Evolutionary conservation across 202 grass and related monocot species (phyloP).

Genomic region (Elaeis oleifera): DNA sequence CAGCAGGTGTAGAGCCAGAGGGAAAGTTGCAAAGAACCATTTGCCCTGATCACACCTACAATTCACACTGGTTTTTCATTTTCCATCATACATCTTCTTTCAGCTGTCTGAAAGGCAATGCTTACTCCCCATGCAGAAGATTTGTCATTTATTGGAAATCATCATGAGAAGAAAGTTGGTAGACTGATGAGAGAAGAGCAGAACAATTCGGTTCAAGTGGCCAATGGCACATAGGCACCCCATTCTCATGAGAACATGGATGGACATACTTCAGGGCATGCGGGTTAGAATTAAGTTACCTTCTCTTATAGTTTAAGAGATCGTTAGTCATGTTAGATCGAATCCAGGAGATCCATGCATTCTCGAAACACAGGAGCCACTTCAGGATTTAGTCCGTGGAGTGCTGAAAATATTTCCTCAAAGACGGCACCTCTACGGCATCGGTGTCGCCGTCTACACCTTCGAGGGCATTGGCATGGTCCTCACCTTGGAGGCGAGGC

Average conservation of each 20-base stretch:
- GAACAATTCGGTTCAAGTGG: constrained; percentile 35
- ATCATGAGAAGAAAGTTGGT: constrained; percentile 44
- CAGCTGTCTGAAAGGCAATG: constrained; percentile 82
- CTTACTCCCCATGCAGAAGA: constrained; percentile 35
- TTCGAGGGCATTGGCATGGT: constrained; percentile 94
- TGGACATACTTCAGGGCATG: constrained; percentile 33
- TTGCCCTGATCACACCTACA: constrained; percentile 73
- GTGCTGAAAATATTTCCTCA: constrained; percentile 92
- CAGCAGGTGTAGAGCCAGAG: constrained; percentile 49
- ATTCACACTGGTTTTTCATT: constrained; percentile 91
- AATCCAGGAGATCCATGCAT: constrained; percentile 91
- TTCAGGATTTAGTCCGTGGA: constrained; percentile 90
- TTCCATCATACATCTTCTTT: constrained; percentile 89
- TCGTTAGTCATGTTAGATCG: constrained; percentile 60
- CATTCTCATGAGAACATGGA: constrained; percentile 37
- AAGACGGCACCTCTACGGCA: constrained; percentile 81
- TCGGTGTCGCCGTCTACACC: constrained; percentile 84
- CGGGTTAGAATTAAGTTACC: constrained; percentile 29
- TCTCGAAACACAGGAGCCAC: constrained; percentile 98
- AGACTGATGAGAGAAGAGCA: constrained; percentile 34
- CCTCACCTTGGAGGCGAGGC: constrained; percentile 72
- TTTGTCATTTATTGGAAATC: constrained; percentile 16
- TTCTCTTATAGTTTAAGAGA: constrained; percentile 70
- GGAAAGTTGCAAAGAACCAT: constrained; percentile 59
- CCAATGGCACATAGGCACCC: constrained; percentile 32